Evolutionary conservation across 805 yeast genomes (phyloP), one percentile per base, ranked within the genome.

Genomic region (Starmerella powellii): DNA sequence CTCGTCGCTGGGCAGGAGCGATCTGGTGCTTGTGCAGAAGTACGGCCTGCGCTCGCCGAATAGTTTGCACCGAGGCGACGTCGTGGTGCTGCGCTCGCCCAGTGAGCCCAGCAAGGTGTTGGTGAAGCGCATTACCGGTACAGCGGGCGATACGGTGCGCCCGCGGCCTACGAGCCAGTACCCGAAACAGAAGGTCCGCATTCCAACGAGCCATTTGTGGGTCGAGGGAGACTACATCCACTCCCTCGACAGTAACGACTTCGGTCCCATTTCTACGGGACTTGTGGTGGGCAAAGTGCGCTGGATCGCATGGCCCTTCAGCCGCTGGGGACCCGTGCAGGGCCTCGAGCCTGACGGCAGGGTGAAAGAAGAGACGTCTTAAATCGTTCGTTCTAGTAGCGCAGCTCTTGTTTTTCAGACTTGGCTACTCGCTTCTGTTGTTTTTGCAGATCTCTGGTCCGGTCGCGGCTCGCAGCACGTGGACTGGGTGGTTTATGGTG

Each of bases 171-270:
- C 48, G 5, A 38, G 51, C 27, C 38, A 39, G 42, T 84, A 83
- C 55, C 85, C 93, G 5, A 70, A 76, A 55, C 64, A 67, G 2
- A 62, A 65, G 34, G 77, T 79, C 4, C 60, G 63, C 27, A 64
- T 88, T 2, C 95, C 95, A 2, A 62, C 80, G 41, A 79, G 76
- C 54, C 96, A 88, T 57, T 52, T 84, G 6, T 88, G 96, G 96
- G 86, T 86, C 0, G 96, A 88, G 59, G 97, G 97, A 6, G 97
- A 88, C 59, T 86, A 84, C 57, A 61, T 73, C 13, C 68, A 67
- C 35, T 79, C 94, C 0, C 65, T 86, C 2, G 97, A 88, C 62
- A 78, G 88, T 39, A 87, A 86, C 59, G 72, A 70, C 8, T 88
- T 82, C 63, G 97, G 97, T 0, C 94, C 96, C 0, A 71, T 88